Evolutionary conservation across 805 yeast genomes (phyloP).

Genomic region (Kuraishia hungarica): DNA sequence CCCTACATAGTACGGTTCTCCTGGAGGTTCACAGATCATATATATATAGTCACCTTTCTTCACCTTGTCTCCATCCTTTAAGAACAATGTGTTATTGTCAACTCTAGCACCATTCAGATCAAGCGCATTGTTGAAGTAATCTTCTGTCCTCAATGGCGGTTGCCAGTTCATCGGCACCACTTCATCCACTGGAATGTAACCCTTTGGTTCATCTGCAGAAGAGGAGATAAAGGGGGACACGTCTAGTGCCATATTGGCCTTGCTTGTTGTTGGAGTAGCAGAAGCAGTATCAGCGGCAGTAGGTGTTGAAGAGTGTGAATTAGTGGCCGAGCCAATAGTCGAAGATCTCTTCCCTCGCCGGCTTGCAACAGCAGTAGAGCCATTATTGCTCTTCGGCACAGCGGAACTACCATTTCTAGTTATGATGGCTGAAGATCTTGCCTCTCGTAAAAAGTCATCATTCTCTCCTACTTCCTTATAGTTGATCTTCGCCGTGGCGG

Average conservation of each 20-base stretch:
- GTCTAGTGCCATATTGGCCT: not conserved
- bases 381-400: too few species aligned
- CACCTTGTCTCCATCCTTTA: slow-evolving; percentile 29
- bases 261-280: too few species aligned
- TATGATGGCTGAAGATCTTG: not conserved
- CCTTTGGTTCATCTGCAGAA: slow-evolving; percentile 6
- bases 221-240: not conserved
- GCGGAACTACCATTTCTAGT: not conserved
- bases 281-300: not conserved
- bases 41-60: slow-evolving; percentile 61
- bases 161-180: slow-evolving; percentile 43
- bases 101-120: slow-evolving; percentile 34
- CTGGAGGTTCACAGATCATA: slow-evolving; percentile 86
- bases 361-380: too few species aligned
- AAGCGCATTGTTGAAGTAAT: slow-evolving; percentile 33
- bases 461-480: slow-evolving; percentile 23
- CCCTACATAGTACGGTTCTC: slow-evolving; percentile 90
- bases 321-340: too few species aligned
- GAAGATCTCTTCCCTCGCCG: too few species aligned
- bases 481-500: slow-evolving; percentile 22
- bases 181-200: slow-evolving; percentile 19
- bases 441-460: slow-evolving; percentile 2
- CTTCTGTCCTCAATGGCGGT: slow-evolving; percentile 27
- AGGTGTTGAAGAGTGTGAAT: not conserved
- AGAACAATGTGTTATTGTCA: slow-evolving; percentile 26